These are phyloP conservation scores for Colletotrichum somersetense DNA, from an alignment of 2,329 filamentous ascomycete species.

Conservation along the genomic window DNA sequence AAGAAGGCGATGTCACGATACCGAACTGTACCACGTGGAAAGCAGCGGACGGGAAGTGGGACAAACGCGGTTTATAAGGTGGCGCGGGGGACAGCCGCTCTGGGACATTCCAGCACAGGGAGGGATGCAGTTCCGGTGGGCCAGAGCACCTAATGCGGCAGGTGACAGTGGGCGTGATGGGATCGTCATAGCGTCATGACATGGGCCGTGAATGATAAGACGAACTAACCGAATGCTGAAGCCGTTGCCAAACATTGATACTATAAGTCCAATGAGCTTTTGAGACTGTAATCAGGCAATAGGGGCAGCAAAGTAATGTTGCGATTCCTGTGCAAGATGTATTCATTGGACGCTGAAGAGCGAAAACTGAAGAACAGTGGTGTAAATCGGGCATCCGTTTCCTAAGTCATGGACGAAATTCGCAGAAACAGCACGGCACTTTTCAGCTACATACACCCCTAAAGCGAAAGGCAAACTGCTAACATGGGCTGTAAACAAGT, in stretches of 20 bases:
- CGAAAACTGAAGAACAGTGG: not conserved
- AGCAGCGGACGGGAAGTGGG: not conserved
- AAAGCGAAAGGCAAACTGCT: no score
- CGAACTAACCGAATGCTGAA: not conserved
- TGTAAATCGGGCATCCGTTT: no score
- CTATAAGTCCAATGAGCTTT: not conserved
- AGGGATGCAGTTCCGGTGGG: slow-evolving; percentile 6
- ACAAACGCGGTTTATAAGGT: not conserved
- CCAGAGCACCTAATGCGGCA: slow-evolving; percentile 9
- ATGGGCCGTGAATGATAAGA: not conserved
- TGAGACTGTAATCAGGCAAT: no score
- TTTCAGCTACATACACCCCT: no score
- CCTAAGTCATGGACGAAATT: no score
- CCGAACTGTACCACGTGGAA: not conserved
- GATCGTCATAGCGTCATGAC: slow-evolving; percentile 12
- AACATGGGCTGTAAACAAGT: no score
- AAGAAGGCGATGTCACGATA: not conserved
- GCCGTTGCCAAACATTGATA: not conserved
- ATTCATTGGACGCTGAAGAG: no score
- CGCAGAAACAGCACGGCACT: no score
- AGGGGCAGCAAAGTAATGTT: no score
- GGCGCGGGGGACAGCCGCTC: not conserved
- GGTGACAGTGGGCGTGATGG: slow-evolving; percentile 9
- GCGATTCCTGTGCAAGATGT: no score
- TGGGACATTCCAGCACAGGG: not conserved